Base-by-base conservation (phyloP, 2,329 filamentous ascomycete genomes). In the Hymenoscyphus occultus region DNA sequence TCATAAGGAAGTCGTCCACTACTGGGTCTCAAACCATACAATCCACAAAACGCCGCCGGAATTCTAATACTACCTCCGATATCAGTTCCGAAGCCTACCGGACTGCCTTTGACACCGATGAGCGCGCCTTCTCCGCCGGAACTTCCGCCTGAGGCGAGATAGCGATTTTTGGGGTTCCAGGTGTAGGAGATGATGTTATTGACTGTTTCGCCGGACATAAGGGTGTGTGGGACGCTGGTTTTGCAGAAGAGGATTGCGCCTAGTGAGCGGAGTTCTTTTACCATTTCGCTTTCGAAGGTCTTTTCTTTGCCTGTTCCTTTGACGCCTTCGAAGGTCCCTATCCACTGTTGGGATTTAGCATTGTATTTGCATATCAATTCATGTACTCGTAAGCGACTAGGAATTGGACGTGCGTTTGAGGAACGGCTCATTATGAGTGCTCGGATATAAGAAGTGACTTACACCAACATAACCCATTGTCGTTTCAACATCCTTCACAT, bases 191-290 rank as follows among this genome's bases (percentile, higher is more conserved):
- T 79, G 51, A 84, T 84, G 45, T 88, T 74, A 68, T 87, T 83
- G 73, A 88, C 88, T 54, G 82, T 79, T 9, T 79, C 82, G 70
- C 88, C 86, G 1, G 59, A 32, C 59, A 59, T 42, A 1, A 61
- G 19, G 0, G 19, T 61, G 65, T 85, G 83, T 1, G 88, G 87
- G 1, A 90, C 79, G 68, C 89, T 90, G 1, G 88, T 90, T 75
- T 90, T 90, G 66, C 84, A 81, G 67, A 90, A 88, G 39, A 88
- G 77, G 0, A 91, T 79, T 2, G 79, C 78, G 2, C 83, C 83
- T 13, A 65, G 64, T 12, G 64, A 64, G 40, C 63, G 64, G 10
- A 65, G 39, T 12, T 61, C 56, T 10, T 42, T 59, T 12, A 69
- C 59, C 9, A 69, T 48, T 14, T 62, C 59, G 14, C 64, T 58